These are phyloP conservation scores for Linnemannia exigua DNA, from an alignment of 192 early-diverging fungal species.

Conservation along the genomic window DNA sequence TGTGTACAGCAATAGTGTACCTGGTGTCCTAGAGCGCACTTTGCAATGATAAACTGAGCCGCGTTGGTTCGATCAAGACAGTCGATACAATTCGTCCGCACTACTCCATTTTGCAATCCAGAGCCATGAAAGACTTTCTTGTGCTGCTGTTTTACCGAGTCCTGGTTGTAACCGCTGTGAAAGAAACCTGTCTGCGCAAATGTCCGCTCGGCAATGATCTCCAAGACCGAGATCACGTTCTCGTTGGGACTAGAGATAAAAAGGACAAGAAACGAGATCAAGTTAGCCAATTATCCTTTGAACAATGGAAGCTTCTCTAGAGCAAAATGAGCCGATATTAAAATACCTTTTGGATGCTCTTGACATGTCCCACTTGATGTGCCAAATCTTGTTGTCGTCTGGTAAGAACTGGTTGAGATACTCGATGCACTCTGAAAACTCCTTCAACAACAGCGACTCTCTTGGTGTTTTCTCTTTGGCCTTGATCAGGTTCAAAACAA, in stretches of 20 bases:
- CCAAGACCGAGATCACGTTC: constrained; percentile 91
- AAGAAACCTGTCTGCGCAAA: constrained; percentile 92
- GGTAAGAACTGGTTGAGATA: constrained; percentile 96
- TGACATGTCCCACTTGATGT: constrained; percentile 99
- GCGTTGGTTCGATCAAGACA: constrained; percentile 99
- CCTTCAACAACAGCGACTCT: constrained; percentile 88
- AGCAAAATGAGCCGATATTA: background rate
- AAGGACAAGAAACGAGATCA: background rate
- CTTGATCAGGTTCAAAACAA: constrained; percentile 97
- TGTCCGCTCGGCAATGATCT: constrained; percentile 90
- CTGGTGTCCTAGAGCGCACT: constrained; percentile 93
- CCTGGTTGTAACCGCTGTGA: constrained; percentile 87
- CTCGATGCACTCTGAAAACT: constrained; percentile 83
- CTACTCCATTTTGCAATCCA: constrained; percentile 83
- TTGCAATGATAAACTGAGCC: constrained; percentile 96
- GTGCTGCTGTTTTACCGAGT: constrained; percentile 40
- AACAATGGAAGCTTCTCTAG: no score
- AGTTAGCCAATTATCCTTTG: no score
- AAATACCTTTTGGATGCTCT: constrained; percentile 87
- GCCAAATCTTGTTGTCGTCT: constrained; percentile 81
- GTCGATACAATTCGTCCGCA: constrained; percentile 98
- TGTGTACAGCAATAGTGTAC: constrained; percentile 9
- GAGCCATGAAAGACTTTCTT: constrained; percentile 21
- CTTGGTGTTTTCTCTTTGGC: constrained; percentile 91
- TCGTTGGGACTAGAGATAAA: constrained; percentile 71